Conservation (phyloP, 371 early-diverging fungal species). For the Umbelopsis sp. region DNA sequence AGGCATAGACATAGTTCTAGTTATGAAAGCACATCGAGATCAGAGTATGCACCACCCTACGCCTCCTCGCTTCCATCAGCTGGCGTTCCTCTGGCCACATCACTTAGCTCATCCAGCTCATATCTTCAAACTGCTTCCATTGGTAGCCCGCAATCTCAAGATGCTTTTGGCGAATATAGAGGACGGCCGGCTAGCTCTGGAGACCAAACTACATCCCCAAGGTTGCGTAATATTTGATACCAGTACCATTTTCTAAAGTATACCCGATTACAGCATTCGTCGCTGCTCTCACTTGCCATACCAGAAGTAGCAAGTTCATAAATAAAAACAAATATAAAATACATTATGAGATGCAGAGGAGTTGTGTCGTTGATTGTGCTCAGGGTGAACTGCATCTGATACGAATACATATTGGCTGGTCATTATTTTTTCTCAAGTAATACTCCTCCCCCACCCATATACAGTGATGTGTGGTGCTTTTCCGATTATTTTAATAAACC, state of each 20-base stretch:
- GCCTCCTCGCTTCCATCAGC: background rate
- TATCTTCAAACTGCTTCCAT: background rate
- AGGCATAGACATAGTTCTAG: slow-evolving; percentile 6
- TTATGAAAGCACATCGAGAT: slow-evolving; percentile 1
- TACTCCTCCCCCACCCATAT: too few species aligned
- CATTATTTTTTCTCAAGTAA: too few species aligned
- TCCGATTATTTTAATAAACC: too few species aligned
- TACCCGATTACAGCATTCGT: too few species aligned
- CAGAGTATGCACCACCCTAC: background rate
- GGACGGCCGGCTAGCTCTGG: background rate
- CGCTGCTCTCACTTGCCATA: too few species aligned
- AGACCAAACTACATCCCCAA: background rate
- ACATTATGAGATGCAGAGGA: too few species aligned
- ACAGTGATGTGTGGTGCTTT: too few species aligned
- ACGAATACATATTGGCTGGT: too few species aligned
- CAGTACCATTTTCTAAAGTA: background rate
- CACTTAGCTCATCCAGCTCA: slow-evolving; percentile 1
- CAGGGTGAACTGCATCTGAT: too few species aligned
- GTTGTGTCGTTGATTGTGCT: too few species aligned
- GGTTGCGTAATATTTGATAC: background rate
- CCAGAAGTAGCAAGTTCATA: too few species aligned
- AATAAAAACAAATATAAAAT: too few species aligned
- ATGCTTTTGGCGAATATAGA: slow-evolving; percentile 7
- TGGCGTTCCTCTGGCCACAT: background rate
- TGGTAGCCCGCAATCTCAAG: slow-evolving; percentile 5